Evolutionary conservation across 2,329 filamentous ascomycete species (phyloP).

Genomic region (Diplocarpon mali): DNA sequence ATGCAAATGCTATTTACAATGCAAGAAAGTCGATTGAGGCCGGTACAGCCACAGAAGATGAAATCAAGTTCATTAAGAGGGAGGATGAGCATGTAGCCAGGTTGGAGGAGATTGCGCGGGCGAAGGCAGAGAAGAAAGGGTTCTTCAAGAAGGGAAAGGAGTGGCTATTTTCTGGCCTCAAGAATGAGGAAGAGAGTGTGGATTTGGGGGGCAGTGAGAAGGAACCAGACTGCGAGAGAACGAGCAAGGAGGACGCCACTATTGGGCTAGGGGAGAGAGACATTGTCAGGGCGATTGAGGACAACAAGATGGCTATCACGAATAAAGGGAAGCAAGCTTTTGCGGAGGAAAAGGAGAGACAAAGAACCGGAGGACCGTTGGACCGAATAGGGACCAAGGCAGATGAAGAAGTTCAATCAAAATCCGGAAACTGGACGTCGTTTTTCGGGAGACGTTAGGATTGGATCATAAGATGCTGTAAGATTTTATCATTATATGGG

Average conservation of each 20-base stretch:
- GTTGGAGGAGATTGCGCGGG: conserved; percentile 10
- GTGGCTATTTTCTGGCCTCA: conserved; percentile 27
- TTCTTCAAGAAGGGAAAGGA: conserved; percentile 21
- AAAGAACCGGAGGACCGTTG: conserved; percentile 21
- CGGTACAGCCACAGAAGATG: conserved; percentile 37
- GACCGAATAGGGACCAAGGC: conserved; percentile 21
- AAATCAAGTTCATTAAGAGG: conserved; percentile 38
- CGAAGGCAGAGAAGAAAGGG: conserved; percentile 24
- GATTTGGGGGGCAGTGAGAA: conserved; percentile 18
- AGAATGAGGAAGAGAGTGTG: conserved; percentile 25
- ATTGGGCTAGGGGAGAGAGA: conserved; percentile 19
- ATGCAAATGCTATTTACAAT: conserved; percentile 33
- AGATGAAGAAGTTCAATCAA: conserved; percentile 10
- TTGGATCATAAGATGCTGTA: conserved; percentile 2
- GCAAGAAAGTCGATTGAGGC: conserved; percentile 32
- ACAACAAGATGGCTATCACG: conserved; percentile 20
- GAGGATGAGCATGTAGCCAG: conserved; percentile 41
- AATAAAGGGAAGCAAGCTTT: conserved; percentile 22
- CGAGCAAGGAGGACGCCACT: conserved; percentile 19
- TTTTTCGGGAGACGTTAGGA: conserved; percentile 18
- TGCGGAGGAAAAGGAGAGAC: conserved; percentile 24
- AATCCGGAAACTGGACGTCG: conserved; percentile 20
- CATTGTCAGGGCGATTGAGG: conserved; percentile 22
- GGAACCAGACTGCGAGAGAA: conserved; percentile 16
- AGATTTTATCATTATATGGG: conserved; percentile 20